These are phyloP conservation scores for Trametes polyzona DNA, from an alignment of 1,284 basidiomycete genomes.

Conservation along the genomic window DNA sequence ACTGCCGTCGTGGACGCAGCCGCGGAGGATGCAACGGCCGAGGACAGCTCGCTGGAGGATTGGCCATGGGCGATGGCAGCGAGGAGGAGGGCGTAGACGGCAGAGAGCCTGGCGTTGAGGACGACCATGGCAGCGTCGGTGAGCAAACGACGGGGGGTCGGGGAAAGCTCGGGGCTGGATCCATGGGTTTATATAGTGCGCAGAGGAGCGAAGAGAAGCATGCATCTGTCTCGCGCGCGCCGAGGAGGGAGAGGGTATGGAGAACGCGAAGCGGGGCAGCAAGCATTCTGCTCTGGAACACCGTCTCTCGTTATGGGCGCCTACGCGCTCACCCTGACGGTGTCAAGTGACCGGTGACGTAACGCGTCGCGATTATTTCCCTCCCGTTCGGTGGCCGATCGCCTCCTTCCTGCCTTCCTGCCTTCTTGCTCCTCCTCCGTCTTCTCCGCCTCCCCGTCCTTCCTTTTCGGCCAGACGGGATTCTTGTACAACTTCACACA, in stretches of 20 bases:
- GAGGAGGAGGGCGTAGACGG: constrained; percentile 23
- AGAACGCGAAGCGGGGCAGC: neutral
- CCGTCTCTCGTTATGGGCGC: constrained; percentile 4
- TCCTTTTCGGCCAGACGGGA: too few species aligned
- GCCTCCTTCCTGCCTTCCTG: constrained; percentile 2
- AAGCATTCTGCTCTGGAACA: neutral
- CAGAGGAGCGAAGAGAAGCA: neutral
- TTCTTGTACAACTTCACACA: too few species aligned
- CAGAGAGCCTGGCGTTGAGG: constrained; percentile 24
- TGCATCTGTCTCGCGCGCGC: neutral
- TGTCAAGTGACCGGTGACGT: constrained; percentile 18
- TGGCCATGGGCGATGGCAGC: constrained; percentile 16
- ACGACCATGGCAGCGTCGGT: constrained; percentile 19
- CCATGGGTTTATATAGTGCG: constrained; percentile 5
- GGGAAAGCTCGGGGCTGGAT: constrained; percentile 12
- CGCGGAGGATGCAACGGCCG: constrained; percentile 3
- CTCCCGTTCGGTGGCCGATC: neutral
- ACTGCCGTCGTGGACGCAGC: neutral
- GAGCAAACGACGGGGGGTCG: constrained; percentile 5
- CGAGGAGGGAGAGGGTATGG: neutral
- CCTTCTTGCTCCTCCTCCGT: neutral
- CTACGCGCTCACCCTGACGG: neutral
- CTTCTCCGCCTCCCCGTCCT: neutral
- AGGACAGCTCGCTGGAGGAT: constrained; percentile 2
- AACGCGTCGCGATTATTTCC: constrained; percentile 7